phyloP scores from a whole-genome alignment of 176 grass and related monocot species.

The Pharus latifolius region DNA sequence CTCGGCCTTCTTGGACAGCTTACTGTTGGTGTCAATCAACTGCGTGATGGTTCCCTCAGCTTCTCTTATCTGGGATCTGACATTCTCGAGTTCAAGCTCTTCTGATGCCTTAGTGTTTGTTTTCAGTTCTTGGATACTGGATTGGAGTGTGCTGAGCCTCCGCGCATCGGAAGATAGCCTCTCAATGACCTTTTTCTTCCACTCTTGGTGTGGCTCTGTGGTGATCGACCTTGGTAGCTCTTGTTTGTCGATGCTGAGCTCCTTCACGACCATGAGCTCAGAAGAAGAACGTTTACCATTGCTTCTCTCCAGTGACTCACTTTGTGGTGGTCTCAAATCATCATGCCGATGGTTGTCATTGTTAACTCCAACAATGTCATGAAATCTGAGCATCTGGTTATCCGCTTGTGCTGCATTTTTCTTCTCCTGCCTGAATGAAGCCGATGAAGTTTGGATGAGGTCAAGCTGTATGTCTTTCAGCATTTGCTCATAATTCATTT shows the following conservation, averaged over 20 bases:
- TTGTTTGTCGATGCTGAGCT: slow-evolving; percentile 73
- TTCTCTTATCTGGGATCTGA: slow-evolving; percentile 60
- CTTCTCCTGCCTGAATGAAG: slow-evolving; percentile 8
- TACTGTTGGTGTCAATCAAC: slow-evolving; percentile 73
- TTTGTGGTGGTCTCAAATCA: slow-evolving; percentile 31
- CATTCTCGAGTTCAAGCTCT: slow-evolving; percentile 38
- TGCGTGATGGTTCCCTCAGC: slow-evolving; percentile 63
- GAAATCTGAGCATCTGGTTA: slow-evolving; percentile 34
- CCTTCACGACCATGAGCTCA: slow-evolving; percentile 57
- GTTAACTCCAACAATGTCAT: slow-evolving; percentile 31
- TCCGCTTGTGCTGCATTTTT: slow-evolving; percentile 33
- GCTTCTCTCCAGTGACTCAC: slow-evolving; percentile 41
- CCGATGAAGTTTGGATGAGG: slow-evolving; percentile 57
- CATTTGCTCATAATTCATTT: slow-evolving; percentile 53
- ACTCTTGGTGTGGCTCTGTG: slow-evolving; percentile 43
- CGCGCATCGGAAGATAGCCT: slow-evolving; percentile 59
- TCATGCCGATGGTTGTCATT: slow-evolving; percentile 19
- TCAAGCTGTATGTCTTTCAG: slow-evolving; percentile 84
- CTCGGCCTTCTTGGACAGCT: slow-evolving; percentile 65
- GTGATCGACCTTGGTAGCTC: slow-evolving; percentile 27
- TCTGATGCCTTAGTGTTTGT: slow-evolving; percentile 48
- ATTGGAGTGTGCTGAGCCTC: slow-evolving; percentile 61
- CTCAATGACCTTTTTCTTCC: slow-evolving; percentile 59
- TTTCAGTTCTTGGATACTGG: slow-evolving; percentile 61
- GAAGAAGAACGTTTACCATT: slow-evolving; percentile 23